phyloP scores from a whole-genome alignment of 306 rosid genomes.

The Trifolium dubium region DNA sequence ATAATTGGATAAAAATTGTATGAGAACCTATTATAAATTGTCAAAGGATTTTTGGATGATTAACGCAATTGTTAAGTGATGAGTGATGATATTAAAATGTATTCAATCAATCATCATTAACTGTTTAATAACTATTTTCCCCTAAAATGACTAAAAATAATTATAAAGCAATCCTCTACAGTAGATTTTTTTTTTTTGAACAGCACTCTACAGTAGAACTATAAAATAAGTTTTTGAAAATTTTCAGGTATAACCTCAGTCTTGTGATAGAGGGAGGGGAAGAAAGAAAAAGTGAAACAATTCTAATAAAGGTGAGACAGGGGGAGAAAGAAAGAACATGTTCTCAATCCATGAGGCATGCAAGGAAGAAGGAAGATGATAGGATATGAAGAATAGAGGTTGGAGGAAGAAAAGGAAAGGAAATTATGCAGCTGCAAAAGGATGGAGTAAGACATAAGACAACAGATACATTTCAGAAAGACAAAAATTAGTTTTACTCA shows the following conservation, averaged over 20 bases:
- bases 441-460: slow-evolving; percentile 21
- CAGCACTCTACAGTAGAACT: no score
- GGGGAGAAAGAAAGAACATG: slow-evolving; percentile 11
- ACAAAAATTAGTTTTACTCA: slow-evolving; percentile 24
- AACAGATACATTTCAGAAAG: slow-evolving; percentile 16
- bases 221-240: no score
- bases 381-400: background rate
- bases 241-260: background rate
- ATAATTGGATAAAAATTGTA: no score
- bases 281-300: background rate
- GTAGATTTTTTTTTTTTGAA: no score
- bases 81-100: no score
- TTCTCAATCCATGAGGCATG: slow-evolving; percentile 36
- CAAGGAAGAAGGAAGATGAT: slow-evolving; percentile 29
- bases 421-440: slow-evolving; percentile 27
- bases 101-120: no score
- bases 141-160: no score
- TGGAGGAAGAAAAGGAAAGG: slow-evolving; percentile 2
- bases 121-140: no score
- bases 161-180: no score
- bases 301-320: background rate
- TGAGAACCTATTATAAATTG: no score
- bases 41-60: no score
- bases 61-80: no score
- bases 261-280: background rate